These are phyloP conservation scores for Isoetes taiwanensis DNA, from an alignment of 75 land plant genomes.

Conservation along the genomic window DNA sequence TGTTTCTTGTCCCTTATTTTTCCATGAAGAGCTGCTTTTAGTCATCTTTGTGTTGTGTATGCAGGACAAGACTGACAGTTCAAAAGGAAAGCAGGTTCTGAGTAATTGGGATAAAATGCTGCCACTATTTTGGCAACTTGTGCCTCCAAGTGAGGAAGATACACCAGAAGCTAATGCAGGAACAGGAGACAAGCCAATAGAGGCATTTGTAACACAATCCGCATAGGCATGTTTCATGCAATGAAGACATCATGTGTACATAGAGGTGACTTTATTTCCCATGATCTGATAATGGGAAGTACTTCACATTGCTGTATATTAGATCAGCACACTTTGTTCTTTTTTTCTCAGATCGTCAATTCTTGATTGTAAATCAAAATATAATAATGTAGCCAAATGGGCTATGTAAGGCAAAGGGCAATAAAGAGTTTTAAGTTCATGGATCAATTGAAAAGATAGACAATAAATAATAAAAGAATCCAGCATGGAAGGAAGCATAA, in stretches of 20 bases:
- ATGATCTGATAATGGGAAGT: neutral
- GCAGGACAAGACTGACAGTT: conserved; percentile 90
- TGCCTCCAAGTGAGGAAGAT: conserved; percentile 99
- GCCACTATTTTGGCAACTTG: conserved; percentile 89
- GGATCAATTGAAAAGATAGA: no score
- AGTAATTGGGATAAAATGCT: conserved; percentile 75
- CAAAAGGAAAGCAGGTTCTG: conserved; percentile 47
- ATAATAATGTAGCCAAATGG: no score
- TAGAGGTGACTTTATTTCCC: neutral
- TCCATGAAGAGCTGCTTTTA: neutral
- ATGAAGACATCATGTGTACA: neutral
- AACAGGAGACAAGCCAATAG: conserved; percentile 19
- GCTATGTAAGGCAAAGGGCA: no score
- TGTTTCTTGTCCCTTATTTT: neutral
- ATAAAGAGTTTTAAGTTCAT: no score
- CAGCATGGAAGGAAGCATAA: no score
- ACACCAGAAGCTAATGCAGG: conserved; percentile 82
- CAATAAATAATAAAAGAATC: no score
- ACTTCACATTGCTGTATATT: neutral
- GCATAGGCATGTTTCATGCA: neutral
- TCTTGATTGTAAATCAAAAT: no score
- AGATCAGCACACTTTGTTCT: neutral
- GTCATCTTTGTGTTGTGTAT: neutral
- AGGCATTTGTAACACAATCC: conserved; percentile 11
- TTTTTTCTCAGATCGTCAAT: neutral